Evolutionary conservation across 2,329 filamentous ascomycete genomes (phyloP), one percentile per base, ranked within the genome.

Genomic region (Fusarium drepaniforme): DNA sequence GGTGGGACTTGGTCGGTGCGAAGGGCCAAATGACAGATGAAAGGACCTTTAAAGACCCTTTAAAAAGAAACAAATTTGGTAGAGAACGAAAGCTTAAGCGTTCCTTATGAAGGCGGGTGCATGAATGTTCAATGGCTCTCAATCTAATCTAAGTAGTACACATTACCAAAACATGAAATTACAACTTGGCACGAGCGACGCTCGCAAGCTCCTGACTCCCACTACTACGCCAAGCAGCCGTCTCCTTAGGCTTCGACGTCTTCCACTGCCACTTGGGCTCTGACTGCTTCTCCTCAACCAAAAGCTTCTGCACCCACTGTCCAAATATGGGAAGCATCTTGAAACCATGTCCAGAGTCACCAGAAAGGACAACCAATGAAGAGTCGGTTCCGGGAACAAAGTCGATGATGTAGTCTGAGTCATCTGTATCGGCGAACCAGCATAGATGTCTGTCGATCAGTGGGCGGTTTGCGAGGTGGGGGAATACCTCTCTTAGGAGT

Each of bases 261-360:
- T 74, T 74, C 72, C 72, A 74, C 38, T 72, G 72, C 72, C 72
- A 74, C 33, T 74, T 74, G 1, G 33, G 11, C 21, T 74, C 56
- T 13, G 35, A 30, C 18, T 74, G 72, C 13, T n/a, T 63, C 21
- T 61, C 68, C 6, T 74, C 68, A 1, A 44, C 33, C 12, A 74
- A 16, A 3, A 74, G 28, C 16, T 57, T 69, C 46, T 74, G 60
- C 2, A 74, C 72, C 44, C 72, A 74, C 8, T 56, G 21, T 1
- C 72, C 72, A 8, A 74, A 74, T 0, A 74, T 74, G 3, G 72
- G 72, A 25, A 75, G 21, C 72, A 74, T 75, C 15, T 74, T 74
- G 0, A 74, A 74, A 1, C 72, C 72, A 5, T 74, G 72, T 1
- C 72, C 72, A 5, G 46, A 60, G 5, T 75, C 72, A 8, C 72